These are phyloP conservation scores for Cladosporium cucumerinum DNA, from an alignment of 2,329 filamentous ascomycete species.

Conservation along the genomic window DNA sequence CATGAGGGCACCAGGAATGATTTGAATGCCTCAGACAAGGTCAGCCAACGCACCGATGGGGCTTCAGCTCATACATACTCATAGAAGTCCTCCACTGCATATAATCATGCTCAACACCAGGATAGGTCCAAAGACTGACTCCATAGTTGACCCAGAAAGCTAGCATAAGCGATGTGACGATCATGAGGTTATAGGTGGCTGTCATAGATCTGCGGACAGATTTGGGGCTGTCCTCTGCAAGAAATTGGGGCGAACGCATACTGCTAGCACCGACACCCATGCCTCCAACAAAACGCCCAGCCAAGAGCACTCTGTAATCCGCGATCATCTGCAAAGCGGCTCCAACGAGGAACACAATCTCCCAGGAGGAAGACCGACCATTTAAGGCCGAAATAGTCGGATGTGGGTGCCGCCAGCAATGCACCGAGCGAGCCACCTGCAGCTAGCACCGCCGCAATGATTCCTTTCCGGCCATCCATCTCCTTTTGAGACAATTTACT, in stretches of 20 bases:
- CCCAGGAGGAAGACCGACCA: conserved; percentile 23
- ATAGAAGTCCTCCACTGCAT: conserved; percentile 20
- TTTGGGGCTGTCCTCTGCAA: conserved; percentile 21
- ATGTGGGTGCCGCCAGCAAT: conserved; percentile 18
- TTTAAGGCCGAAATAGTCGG: conserved; percentile 21
- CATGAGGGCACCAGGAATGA: conserved; percentile 22
- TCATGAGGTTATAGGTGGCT: conserved; percentile 22
- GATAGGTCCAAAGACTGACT: conserved; percentile 19
- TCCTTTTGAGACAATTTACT: conserved; percentile 15
- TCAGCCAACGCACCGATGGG: background rate
- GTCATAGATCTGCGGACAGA: conserved; percentile 24
- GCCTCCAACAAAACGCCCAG: conserved; percentile 21
- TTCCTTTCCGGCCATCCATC: conserved; percentile 15
- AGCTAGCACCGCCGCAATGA: conserved; percentile 23
- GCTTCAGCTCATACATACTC: background rate
- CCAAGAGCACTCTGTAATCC: conserved; percentile 20
- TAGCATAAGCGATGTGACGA: conserved; percentile 19
- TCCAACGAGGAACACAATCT: conserved; percentile 20
- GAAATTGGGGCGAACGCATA: conserved; percentile 23
- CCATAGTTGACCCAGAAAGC: conserved; percentile 22
- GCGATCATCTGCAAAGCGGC: conserved; percentile 22
- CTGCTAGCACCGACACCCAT: conserved; percentile 22
- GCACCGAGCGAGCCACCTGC: conserved; percentile 23
- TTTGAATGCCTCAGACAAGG: conserved; percentile 16
- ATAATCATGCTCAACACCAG: conserved; percentile 10